Percentiles rank a stretch among this genome's conserved stretches.
phyloP scores from a whole-genome alignment of 352 stramenopile species.

The Globisporangium cederbergense region DNA sequence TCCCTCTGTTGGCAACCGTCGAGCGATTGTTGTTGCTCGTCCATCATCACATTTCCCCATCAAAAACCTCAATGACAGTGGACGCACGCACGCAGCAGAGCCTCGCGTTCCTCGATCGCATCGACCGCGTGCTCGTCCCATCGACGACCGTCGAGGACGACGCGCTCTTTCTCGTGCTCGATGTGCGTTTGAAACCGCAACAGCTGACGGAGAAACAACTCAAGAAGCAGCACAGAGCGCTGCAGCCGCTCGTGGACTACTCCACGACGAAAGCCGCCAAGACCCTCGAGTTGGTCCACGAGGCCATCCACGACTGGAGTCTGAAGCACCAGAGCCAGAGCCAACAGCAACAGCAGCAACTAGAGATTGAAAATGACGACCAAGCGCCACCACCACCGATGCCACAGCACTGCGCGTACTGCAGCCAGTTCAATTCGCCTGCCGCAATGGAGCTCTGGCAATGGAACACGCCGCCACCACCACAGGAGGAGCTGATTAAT shows the following conservation, averaged over 20 bases:
- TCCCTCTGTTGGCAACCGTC: background rate
- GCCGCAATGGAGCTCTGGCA: constrained; percentile 5
- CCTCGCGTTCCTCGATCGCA: background rate
- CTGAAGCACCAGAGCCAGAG: background rate
- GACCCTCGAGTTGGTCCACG: background rate
- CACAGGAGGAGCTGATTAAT: background rate
- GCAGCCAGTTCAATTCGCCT: constrained; percentile 6
- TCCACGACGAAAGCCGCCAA: background rate
- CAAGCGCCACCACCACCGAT: background rate
- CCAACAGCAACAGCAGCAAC: background rate
- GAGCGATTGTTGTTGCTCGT: too few species aligned
- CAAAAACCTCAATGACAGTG: background rate
- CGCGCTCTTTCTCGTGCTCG: background rate
- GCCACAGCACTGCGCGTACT: constrained; percentile 1
- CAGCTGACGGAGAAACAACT: background rate
- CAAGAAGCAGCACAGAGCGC: background rate
- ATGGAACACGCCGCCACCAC: background rate
- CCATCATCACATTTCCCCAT: background rate
- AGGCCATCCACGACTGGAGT: background rate
- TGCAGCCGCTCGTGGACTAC: background rate
- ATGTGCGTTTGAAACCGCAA: background rate
- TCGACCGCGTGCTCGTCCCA: background rate
- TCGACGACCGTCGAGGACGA: background rate
- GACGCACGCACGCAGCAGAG: background rate
- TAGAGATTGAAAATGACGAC: background rate